Percentiles rank a stretch among this genome's conserved stretches.
phyloP scores from a whole-genome alignment of 495 filamentous ascomycete genomes.

The Apodospora peruviana region DNA sequence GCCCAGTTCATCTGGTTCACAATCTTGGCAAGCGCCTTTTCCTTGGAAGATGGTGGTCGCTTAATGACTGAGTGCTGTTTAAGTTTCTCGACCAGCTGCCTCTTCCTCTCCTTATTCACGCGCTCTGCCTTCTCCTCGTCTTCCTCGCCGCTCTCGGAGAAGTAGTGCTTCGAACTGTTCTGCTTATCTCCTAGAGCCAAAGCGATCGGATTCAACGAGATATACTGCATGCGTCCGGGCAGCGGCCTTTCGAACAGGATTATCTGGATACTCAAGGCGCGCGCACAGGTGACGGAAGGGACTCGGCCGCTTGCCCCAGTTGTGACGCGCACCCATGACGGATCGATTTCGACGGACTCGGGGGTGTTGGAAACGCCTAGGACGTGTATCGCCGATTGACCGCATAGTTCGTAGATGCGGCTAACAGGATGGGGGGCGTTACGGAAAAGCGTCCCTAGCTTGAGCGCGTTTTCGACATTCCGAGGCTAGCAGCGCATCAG shows the following conservation, averaged over 20 bases:
- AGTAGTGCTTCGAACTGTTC: conserved; percentile 20
- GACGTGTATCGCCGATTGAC: conserved; percentile 75
- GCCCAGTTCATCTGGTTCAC: conserved; percentile 96
- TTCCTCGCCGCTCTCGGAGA: conserved; percentile 46
- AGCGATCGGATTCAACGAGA: conserved; percentile 84
- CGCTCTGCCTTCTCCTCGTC: conserved; percentile 60
- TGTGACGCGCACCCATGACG: conserved; percentile 64
- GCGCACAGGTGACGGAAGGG: conserved; percentile 68
- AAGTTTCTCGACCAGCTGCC: conserved; percentile 76
- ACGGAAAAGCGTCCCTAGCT: conserved; percentile 75
- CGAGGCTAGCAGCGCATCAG: conserved; percentile 35
- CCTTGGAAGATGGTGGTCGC: conserved; percentile 73
- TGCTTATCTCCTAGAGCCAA: conserved; percentile 79
- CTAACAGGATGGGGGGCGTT: conserved; percentile 75
- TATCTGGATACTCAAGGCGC: conserved; percentile 68
- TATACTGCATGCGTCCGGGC: conserved; percentile 90
- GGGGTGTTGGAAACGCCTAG: conserved; percentile 70
- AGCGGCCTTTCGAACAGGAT: conserved; percentile 84
- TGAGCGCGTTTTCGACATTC: conserved; percentile 83
- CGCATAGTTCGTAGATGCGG: conserved; percentile 80
- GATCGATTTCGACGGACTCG: conserved; percentile 50
- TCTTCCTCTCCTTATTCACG: conserved; percentile 46
- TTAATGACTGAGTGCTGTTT: conserved; percentile 78
- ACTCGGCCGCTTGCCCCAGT: conserved; percentile 51
- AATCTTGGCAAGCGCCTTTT: conserved; percentile 71